Percentiles rank a stretch among this genome's conserved stretches.
Conservation (phyloP, 1,284 basidiomycete genomes). For the Ganoderma lingzhi region DNA sequence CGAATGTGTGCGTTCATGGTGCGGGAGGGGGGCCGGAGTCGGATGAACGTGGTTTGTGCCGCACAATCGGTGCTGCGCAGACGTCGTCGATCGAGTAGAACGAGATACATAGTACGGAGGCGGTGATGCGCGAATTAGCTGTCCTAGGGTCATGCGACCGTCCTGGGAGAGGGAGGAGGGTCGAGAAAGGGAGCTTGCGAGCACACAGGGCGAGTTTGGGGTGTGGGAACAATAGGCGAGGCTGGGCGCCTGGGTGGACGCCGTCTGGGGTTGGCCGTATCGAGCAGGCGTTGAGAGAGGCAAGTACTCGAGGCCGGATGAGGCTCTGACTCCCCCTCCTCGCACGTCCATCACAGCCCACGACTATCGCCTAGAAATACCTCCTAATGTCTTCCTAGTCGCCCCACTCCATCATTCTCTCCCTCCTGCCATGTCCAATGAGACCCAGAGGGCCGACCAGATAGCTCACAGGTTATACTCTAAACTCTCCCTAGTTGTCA, state of each 20-base stretch:
- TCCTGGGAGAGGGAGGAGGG: neutral
- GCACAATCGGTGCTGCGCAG: neutral
- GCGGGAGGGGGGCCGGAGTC: neutral
- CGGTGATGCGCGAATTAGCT: neutral
- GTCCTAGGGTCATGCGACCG: slow-evolving; percentile 2
- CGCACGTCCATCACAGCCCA: slow-evolving; percentile 40
- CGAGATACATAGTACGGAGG: neutral
- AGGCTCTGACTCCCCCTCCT: slow-evolving; percentile 33
- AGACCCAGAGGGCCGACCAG: slow-evolving; percentile 80
- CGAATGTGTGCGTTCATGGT: neutral
- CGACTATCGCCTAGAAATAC: slow-evolving; percentile 35
- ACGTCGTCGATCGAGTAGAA: neutral
- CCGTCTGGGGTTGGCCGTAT: slow-evolving; percentile 14
- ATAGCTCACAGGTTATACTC: slow-evolving; percentile 82
- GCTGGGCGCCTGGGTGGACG: slow-evolving; percentile 11
- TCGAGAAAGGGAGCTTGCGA: slow-evolving; percentile 4
- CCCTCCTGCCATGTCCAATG: slow-evolving; percentile 54
- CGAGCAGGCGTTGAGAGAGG: slow-evolving; percentile 15
- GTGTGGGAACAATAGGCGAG: neutral
- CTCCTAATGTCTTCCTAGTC: slow-evolving; percentile 39
- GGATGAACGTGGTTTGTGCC: neutral
- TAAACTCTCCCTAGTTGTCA: slow-evolving; percentile 77
- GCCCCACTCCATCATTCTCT: slow-evolving; percentile 31
- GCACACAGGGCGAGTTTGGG: neutral
- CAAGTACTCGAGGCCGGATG: slow-evolving; percentile 1